Percentiles rank a stretch among this genome's conserved stretches.
Conservation (phyloP, 345 rosid genomes). For the Ricinus communis region DNA sequence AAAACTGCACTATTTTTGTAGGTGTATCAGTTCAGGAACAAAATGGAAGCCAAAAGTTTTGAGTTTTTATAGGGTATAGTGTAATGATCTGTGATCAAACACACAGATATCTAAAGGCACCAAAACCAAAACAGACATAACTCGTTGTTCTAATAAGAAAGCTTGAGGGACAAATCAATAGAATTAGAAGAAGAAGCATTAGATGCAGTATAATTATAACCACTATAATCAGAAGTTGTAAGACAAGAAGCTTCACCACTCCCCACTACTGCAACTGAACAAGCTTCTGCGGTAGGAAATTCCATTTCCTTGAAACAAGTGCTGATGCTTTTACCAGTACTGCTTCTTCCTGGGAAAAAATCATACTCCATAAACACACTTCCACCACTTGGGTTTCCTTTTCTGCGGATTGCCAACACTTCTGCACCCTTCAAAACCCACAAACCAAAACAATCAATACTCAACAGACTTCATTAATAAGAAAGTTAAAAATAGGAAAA, state of each 20-base stretch:
- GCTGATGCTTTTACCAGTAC: conserved; percentile 20
- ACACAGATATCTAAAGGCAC: conserved; percentile 10
- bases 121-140: conserved; percentile 22
- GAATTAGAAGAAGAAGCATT: conserved; percentile 37
- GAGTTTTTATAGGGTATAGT: neutral
- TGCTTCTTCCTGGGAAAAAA: conserved; percentile 57
- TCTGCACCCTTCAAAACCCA: conserved; percentile 33
- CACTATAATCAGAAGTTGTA: conserved; percentile 24
- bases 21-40: conserved; percentile 34
- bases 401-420: conserved; percentile 34
- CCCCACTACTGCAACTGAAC: conserved; percentile 35
- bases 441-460: neutral
- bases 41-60: conserved; percentile 39
- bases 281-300: conserved; percentile 29
- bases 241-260: conserved; percentile 34
- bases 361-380: conserved; percentile 56
- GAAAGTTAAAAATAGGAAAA: neutral
- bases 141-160: conserved; percentile 39
- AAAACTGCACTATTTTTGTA: conserved; percentile 32
- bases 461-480: neutral
- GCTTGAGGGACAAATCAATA: conserved; percentile 90
- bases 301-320: conserved; percentile 39
- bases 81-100: neutral
- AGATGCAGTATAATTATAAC: conserved; percentile 8
- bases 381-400: conserved; percentile 32